Evolutionary conservation across 2,329 filamentous ascomycete species (phyloP).

Genomic region (Septoria linicola): DNA sequence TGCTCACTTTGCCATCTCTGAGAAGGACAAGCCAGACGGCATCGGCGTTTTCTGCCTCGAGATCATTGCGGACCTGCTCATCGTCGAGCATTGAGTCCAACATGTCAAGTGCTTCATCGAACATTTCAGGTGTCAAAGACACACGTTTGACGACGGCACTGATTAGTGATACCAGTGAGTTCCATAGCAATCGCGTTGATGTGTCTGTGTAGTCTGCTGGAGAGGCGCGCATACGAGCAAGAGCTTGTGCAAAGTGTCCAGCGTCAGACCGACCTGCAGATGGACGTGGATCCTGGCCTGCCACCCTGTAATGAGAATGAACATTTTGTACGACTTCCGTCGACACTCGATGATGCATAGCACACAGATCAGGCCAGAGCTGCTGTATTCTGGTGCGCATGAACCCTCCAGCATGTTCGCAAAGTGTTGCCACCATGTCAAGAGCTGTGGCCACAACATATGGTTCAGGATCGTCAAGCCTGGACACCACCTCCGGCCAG

Average conservation of each 20-base stretch:
- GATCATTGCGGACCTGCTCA: constrained; percentile 53
- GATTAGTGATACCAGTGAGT: constrained; percentile 60
- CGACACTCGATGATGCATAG: constrained; percentile 24
- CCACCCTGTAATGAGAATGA: not conserved
- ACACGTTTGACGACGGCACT: constrained; percentile 63
- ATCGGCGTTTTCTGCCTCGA: constrained; percentile 68
- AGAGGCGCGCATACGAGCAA: constrained; percentile 24
- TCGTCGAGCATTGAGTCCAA: constrained; percentile 46
- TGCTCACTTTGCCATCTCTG: constrained; percentile 17
- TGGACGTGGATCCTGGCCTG: not conserved
- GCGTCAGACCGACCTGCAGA: not conserved
- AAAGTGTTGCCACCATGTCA: constrained; percentile 66
- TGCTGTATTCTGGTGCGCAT: constrained; percentile 71
- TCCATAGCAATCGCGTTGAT: constrained; percentile 64
- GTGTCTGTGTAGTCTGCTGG: constrained; percentile 50
- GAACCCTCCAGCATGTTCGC: constrained; percentile 74
- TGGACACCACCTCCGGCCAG: constrained; percentile 77
- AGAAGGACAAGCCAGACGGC: constrained; percentile 70
- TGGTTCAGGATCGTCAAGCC: constrained; percentile 64
- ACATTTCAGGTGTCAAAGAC: constrained; percentile 63
- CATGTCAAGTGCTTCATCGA: constrained; percentile 69
- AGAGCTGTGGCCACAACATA: constrained; percentile 71
- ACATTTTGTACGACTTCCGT: constrained; percentile 16
- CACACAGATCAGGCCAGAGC: constrained; percentile 58
- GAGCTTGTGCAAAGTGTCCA: constrained; percentile 16